Evolutionary conservation across 345 rosid species (phyloP), one percentile per base, ranked within the genome.

Genomic region (Theobroma cacao): DNA sequence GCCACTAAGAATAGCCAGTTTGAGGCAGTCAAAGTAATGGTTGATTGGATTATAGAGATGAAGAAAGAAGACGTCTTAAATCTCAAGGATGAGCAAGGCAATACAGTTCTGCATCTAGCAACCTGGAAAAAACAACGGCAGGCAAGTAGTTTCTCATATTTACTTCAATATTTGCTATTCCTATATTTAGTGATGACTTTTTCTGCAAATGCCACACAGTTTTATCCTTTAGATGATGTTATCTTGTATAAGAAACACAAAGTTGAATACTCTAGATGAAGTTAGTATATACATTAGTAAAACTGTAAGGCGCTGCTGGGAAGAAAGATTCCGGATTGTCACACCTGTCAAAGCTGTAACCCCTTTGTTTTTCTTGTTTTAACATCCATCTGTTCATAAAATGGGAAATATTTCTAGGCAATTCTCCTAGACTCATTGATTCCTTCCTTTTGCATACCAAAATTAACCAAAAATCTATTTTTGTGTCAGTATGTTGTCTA

Each of bases 11-110:
- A 77, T 80, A 75, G 71, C 71, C 85, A 87, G 77, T 50, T 74
- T 8, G 83, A 68, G 31, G 88, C 85, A 0, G 65, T 72, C 9
- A 38, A 30, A 45, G 82, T 77, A n/a, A 41, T 83, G 79, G 80
- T 83, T 81, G 90, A 86, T 48, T 72, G 85, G 86, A 74, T 79
- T 64, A 75, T 74, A 22, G 82, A 80, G 53, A 45, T 56, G 28
- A 80, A 87, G 63, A 78, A 40, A 31, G 68, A 72, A 5, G 20
- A 74, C 13, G 47, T 83, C 14, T 72, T 87, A 67, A 77, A 65
- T 74, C 82, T 78, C 85, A 83, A 75, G 78, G 90, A 87, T 80
- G 89, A 83, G 64, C 85, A 83, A 3, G 85, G 84, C 40, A 89
- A 84, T 59, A 81, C 92, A 4, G 78, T 77, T 72, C 84, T 89